A percentile compares a stretch with the other conserved stretches of the same genome.
phyloP scores from a whole-genome alignment of 495 filamentous ascomycete genomes.

The Penicillium ochrochloron region DNA sequence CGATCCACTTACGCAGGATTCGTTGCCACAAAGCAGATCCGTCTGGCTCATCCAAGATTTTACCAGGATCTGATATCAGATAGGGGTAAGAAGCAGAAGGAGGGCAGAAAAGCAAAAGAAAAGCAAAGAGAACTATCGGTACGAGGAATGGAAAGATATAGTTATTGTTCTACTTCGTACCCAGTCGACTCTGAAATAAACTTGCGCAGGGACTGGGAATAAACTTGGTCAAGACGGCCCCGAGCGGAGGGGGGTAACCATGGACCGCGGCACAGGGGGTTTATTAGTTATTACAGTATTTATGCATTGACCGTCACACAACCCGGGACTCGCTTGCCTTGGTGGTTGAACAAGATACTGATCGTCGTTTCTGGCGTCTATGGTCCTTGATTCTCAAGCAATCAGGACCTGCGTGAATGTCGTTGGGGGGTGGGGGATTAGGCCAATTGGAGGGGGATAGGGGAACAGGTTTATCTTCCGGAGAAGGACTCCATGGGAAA shows the following conservation, averaged over 20 bases:
- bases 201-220: constrained; percentile 2
- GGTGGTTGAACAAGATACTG: constrained; percentile 2
- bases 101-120: neutral
- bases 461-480: neutral
- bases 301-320: constrained; percentile 19
- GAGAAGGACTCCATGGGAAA: constrained; percentile 1
- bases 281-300: too few relatives aligned
- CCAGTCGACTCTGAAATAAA: neutral
- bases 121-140: neutral
- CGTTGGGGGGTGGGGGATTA: neutral
- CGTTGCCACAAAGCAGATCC: constrained; percentile 14
- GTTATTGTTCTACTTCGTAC: too few relatives aligned
- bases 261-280: neutral
- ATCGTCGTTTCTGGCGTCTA: constrained; percentile 26
- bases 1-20: constrained; percentile 13
- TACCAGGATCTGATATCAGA: constrained; percentile 15
- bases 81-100: neutral
- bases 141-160: neutral
- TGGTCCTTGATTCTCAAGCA: constrained; percentile 1
- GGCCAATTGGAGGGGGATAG: constrained; percentile 9
- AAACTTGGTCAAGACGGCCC: neutral
- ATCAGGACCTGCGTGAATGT: constrained; percentile 15
- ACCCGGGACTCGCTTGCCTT: constrained; percentile 10
- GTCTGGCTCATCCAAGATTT: constrained; percentile 8
- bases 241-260: neutral